phyloP scores from a whole-genome alignment of 768 basidiomycete species.

The Mycena filopes region DNA sequence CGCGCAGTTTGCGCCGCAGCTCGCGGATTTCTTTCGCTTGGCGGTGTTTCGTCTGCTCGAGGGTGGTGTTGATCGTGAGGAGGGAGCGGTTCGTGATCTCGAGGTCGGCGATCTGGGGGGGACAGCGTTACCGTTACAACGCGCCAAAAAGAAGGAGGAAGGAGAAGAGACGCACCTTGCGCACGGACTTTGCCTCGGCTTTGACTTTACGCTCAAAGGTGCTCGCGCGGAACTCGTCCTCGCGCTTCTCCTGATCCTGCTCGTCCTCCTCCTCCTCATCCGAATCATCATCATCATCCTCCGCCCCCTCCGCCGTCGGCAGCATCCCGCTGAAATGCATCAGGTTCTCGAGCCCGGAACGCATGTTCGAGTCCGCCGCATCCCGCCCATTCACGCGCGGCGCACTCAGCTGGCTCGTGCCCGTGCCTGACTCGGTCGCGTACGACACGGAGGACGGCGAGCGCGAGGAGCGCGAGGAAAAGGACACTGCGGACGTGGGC shows the following conservation, averaged over 20 bases:
- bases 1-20: conserved; percentile 82
- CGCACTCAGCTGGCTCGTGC: conserved; percentile 47
- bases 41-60: conserved; percentile 82
- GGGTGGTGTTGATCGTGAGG: conserved; percentile 82
- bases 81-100: conserved; percentile 92
- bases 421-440: conserved; percentile 48
- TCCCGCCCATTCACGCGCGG: conserved; percentile 6
- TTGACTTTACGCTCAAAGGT: conserved; percentile 57
- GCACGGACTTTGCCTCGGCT: conserved; percentile 84
- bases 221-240: conserved; percentile 42
- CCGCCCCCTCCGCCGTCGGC: conserved; percentile 39
- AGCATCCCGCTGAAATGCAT: conserved; percentile 48
- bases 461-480: conserved; percentile 80
- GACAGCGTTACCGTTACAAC: background rate
- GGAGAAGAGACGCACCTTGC: conserved; percentile 68
- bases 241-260: conserved; percentile 40
- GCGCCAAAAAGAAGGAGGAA: conserved; percentile 1
- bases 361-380: conserved; percentile 39
- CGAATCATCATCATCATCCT: conserved; percentile 44
- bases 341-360: conserved; percentile 56
- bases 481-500: conserved; percentile 74
- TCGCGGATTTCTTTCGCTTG: conserved; percentile 90
- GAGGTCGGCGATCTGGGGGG: conserved; percentile 83
- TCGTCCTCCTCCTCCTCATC: conserved; percentile 44
- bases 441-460: conserved; percentile 63